Conservation (phyloP, 2,329 filamentous ascomycete genomes). For the Capronia epimyces region DNA sequence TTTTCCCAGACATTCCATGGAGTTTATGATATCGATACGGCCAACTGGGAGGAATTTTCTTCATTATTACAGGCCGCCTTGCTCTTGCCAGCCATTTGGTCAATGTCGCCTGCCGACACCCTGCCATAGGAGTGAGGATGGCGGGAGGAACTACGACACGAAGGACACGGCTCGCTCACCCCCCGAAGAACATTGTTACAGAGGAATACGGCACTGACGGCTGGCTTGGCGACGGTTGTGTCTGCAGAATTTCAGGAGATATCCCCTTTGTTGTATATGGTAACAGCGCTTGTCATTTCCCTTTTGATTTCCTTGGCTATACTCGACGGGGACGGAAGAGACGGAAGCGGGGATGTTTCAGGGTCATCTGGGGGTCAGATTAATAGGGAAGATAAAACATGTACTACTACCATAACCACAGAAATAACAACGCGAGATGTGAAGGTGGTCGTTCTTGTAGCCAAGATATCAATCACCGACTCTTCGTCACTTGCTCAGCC, state of each 20-base stretch:
- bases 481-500: no score
- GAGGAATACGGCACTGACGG: background rate
- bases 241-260: background rate
- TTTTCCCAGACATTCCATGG: conserved; percentile 1
- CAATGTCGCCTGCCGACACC: no score
- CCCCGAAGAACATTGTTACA: background rate
- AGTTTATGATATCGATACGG: conserved; percentile 12
- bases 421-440: no score
- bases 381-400: background rate
- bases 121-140: no score
- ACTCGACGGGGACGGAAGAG: background rate
- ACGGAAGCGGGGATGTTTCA: background rate
- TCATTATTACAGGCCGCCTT: background rate
- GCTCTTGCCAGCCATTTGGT: no score
- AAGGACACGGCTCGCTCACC: no score
- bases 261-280: background rate
- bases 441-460: background rate
- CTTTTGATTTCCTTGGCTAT: background rate
- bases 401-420: background rate
- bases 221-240: background rate
- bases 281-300: background rate
- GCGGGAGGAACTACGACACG: no score
- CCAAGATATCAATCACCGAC: no score
- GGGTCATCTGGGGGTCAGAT: no score
- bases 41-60: conserved; percentile 4